These are phyloP conservation scores for Linderniella brevidens DNA, from an alignment of 257 asterid genomes.

Conservation along the genomic window DNA sequence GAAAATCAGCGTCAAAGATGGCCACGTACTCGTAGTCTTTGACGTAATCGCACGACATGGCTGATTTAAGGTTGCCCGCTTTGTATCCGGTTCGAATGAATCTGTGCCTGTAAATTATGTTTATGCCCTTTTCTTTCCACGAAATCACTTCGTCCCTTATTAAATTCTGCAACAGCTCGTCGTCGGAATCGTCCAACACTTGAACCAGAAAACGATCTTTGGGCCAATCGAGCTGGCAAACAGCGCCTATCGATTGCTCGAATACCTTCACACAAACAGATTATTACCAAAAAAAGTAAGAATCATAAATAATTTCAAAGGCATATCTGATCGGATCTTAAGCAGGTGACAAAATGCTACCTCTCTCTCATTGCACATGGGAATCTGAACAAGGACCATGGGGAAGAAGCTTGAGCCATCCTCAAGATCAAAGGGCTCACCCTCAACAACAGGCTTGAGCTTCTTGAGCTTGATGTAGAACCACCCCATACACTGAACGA, in stretches of 20 bases:
- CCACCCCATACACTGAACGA: slow-evolving; percentile 17
- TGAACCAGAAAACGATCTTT: slow-evolving; percentile 5
- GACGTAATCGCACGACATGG: slow-evolving; percentile 5
- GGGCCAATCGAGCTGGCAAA: slow-evolving; percentile 8
- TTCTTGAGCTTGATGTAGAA: slow-evolving; percentile 11
- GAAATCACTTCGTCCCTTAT: slow-evolving; percentile 5
- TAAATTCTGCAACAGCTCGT: not conserved
- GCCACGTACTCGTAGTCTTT: slow-evolving; percentile 6
- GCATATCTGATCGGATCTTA: slow-evolving; percentile 2
- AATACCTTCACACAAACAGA: slow-evolving; percentile 1
- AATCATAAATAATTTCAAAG: not conserved
- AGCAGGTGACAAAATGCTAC: slow-evolving; percentile 14
- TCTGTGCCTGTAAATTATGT: slow-evolving; percentile 5
- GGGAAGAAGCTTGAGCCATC: slow-evolving; percentile 18
- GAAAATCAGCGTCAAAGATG: slow-evolving; percentile 4
- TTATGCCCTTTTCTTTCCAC: slow-evolving; percentile 4
- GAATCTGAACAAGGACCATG: slow-evolving; percentile 24
- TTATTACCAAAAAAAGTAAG: not conserved
- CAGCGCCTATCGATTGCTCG: slow-evolving; percentile 7
- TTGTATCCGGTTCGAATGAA: slow-evolving; percentile 5
- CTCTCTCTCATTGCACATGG: slow-evolving; percentile 24
- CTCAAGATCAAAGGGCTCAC: slow-evolving; percentile 7
- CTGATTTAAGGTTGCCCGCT: slow-evolving; percentile 8
- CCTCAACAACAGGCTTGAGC: slow-evolving; percentile 9
- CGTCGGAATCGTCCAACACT: slow-evolving; percentile 6